Conservation (phyloP, 1,139 yeast species). For the Zygoascus sp. region DNA sequence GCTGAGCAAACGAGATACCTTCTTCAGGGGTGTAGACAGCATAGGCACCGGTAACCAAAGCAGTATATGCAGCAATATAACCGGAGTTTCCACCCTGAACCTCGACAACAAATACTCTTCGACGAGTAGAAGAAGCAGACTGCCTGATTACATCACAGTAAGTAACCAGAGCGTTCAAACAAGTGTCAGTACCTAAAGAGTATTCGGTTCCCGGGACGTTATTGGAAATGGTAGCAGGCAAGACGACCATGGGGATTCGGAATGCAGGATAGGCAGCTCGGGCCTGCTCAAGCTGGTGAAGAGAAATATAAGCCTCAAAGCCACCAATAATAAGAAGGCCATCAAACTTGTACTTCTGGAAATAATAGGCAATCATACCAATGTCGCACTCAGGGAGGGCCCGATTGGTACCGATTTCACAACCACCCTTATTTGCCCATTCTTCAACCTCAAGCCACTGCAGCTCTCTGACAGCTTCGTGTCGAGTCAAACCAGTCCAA, state of each 20-base stretch:
- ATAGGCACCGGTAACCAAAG: slow-evolving; percentile 88
- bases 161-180: slow-evolving; percentile 80
- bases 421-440: slow-evolving; percentile 91
- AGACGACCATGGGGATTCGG: slow-evolving; percentile 86
- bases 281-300: slow-evolving; percentile 72
- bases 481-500: slow-evolving; percentile 81
- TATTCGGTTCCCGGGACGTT: slow-evolving; percentile 97
- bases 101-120: slow-evolving; percentile 92
- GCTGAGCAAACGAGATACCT: slow-evolving; percentile 64
- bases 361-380: slow-evolving; percentile 85
- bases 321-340: slow-evolving; percentile 93
- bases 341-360: slow-evolving; percentile 78
- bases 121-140: slow-evolving; percentile 90
- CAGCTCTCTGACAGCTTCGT: slow-evolving; percentile 69
- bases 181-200: slow-evolving; percentile 90
- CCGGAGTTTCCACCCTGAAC: slow-evolving; percentile 98
- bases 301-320: slow-evolving; percentile 83
- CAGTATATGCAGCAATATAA: slow-evolving; percentile 80
- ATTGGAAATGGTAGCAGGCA: slow-evolving; percentile 96
- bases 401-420: slow-evolving; percentile 93
- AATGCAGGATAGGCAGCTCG: slow-evolving; percentile 77
- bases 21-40: slow-evolving; percentile 93
- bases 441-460: slow-evolving; percentile 84
- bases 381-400: slow-evolving; percentile 73
- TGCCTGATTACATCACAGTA: slow-evolving; percentile 96